These are phyloP conservation scores for Chaetomidium leptoderma DNA, from an alignment of 495 filamentous ascomycete species.

Conservation along the genomic window DNA sequence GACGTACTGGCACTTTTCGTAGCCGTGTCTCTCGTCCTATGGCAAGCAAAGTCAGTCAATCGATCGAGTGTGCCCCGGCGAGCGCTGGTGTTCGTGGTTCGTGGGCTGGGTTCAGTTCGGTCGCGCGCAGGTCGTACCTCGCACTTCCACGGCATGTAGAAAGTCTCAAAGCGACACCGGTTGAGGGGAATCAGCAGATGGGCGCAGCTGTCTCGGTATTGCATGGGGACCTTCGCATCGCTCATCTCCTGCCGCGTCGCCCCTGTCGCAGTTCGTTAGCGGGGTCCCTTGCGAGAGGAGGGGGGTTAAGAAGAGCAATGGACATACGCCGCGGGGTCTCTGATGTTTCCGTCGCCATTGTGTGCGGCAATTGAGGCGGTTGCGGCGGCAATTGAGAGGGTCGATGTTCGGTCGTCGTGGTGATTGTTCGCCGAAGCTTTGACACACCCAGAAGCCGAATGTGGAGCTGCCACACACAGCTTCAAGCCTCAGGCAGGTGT, in stretches of 20 bases:
- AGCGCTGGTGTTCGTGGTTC: neutral
- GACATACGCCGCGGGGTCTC: constrained; percentile 38
- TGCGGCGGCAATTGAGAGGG: constrained; percentile 27
- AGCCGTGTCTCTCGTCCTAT: constrained; percentile 89
- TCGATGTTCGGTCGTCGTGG: constrained; percentile 13
- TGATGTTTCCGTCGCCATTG: constrained; percentile 35
- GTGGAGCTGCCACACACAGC: neutral
- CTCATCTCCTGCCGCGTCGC: constrained; percentile 90
- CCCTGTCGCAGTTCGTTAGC: constrained; percentile 33
- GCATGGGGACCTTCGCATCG: constrained; percentile 78
- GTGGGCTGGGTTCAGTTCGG: neutral
- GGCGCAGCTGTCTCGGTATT: constrained; percentile 92
- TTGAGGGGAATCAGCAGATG: constrained; percentile 93
- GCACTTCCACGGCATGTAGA: constrained; percentile 97
- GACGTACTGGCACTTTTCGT: constrained; percentile 98
- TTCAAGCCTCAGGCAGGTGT: neutral
- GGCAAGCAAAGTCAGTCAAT: neutral
- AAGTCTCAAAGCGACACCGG: constrained; percentile 84
- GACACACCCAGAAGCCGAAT: neutral
- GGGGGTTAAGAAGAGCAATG: neutral
- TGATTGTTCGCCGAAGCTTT: constrained; percentile 5
- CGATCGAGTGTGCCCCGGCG: neutral
- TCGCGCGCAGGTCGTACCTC: constrained; percentile 57
- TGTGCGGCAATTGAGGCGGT: constrained; percentile 30
- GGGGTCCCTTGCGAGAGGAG: neutral